Evolutionary conservation across 257 asterid genomes (phyloP).

Genomic region (Echites panduratus): DNA sequence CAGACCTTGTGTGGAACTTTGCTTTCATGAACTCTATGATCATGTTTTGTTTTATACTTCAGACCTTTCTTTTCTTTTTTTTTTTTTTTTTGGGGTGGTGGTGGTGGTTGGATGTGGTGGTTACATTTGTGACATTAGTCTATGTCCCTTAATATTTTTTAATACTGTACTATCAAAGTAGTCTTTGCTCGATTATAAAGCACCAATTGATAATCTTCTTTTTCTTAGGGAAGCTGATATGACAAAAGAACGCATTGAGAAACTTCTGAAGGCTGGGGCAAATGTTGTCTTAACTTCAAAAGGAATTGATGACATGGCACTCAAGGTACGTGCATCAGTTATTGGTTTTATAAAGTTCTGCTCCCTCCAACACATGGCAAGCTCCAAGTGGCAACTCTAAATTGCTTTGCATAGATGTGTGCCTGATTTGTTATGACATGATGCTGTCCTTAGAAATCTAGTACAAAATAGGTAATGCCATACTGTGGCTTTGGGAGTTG

Average conservation of each 20-base stretch:
- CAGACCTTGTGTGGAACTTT: background rate
- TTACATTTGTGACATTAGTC: no score
- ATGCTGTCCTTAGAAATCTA: background rate
- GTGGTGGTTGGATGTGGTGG: background rate
- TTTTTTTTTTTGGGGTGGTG: no score
- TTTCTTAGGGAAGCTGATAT: conserved; percentile 85
- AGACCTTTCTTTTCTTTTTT: no score
- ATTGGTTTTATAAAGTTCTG: background rate
- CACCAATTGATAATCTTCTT: background rate
- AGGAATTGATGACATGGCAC: conserved; percentile 99
- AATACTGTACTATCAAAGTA: background rate
- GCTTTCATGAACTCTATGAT: background rate
- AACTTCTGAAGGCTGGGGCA: conserved; percentile 92
- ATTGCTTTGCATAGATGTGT: background rate
- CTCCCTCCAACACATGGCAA: no score
- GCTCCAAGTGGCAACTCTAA: no score
- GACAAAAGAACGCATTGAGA: conserved; percentile 96
- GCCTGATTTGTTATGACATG: background rate
- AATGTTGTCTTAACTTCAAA: conserved; percentile 88
- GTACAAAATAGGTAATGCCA: background rate
- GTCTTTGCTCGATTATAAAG: background rate
- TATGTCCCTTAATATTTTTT: no score
- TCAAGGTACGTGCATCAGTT: conserved; percentile 52
- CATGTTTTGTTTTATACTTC: background rate
- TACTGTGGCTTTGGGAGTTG: background rate